Percentiles rank a stretch among this genome's conserved stretches.
phyloP scores from a whole-genome alignment of 768 basidiomycete genomes.

The Podaxis mareebaensis region DNA sequence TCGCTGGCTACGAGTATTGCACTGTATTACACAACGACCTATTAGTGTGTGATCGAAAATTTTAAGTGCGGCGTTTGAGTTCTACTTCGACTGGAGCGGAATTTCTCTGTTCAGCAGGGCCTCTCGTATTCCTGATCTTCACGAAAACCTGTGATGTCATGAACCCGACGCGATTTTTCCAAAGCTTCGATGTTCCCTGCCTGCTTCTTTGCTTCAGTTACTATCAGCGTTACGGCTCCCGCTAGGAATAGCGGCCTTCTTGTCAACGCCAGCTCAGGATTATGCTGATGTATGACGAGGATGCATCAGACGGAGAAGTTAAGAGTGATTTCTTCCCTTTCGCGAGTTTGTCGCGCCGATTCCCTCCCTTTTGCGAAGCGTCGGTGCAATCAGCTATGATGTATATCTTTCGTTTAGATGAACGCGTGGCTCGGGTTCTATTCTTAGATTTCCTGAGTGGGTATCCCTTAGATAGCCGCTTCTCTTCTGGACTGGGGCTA shows the following conservation, averaged over 20 bases:
- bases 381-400: conserved; percentile 8
- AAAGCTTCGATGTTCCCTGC: neutral
- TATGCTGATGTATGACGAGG: conserved; percentile 1
- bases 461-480: neutral
- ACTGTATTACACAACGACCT: neutral
- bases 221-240: conserved; percentile 3
- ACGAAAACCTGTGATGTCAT: conserved; percentile 11
- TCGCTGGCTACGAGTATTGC: neutral
- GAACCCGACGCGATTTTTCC: neutral
- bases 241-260: neutral
- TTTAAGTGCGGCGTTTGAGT: neutral
- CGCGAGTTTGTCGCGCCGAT: neutral
- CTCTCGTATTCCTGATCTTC: neutral
- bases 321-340: neutral
- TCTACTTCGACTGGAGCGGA: neutral
- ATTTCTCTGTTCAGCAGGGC: neutral
- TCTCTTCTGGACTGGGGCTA: neutral
- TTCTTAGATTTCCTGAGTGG: conserved; percentile 4
- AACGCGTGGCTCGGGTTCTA: neutral
- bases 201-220: conserved; percentile 3
- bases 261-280: neutral
- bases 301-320: neutral
- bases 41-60: neutral
- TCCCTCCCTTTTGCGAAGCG: neutral
- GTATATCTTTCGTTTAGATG: neutral